Base-by-base conservation (phyloP, 176 grass and related monocot genomes). In the Phoenix roebelenii region DNA sequence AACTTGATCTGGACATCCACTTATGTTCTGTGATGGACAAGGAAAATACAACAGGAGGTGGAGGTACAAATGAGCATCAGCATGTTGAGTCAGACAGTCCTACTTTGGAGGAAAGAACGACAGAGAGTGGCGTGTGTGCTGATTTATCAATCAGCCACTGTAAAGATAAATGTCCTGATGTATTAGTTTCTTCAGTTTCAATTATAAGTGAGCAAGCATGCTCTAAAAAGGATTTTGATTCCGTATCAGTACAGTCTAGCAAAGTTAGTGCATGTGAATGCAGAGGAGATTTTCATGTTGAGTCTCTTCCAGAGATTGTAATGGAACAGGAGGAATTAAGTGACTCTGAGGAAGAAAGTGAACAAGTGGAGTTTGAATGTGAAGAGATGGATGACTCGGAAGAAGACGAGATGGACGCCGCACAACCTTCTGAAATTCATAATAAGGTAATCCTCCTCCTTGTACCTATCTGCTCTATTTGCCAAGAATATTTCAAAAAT, bases 311-410 rank as follows among this genome's bases (percentile, higher is more conserved):
- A 77, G 84, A 76, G 53, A 83, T 92, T 77, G 67, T 91, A 63
- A 92, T 97, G 87, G 93, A 92, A 74, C 93, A 88, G 59, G 87
- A 97, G 77, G 84, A 97, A 79, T 72, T 88, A 50, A 97, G 84
- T 80, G 93, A 92, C 67, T 98, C 93, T 0, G 87, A 98, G 49
- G 93, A 92, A 60, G 78, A 91, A 51, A 83, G 54, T 51, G 75
- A 80, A 59, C 75, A 85, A 63, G 87, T 89, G 5, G 93, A 89
- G 60, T 98, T 98, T 61, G 65, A 56, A 55, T 56, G 65, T 57
- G 65, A 68, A 19, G 65, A 68, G 29, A 68, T 57, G 26, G 65
- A 56, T 39, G 65, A 68, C 18, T 57, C 52, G 0, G 52, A 55
- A 68, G 65, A 56, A 7, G 52, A 68, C 22, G 65, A 68, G 7